Base-by-base conservation (phyloP, 805 yeast genomes). In the Kazachstania taianensis region DNA sequence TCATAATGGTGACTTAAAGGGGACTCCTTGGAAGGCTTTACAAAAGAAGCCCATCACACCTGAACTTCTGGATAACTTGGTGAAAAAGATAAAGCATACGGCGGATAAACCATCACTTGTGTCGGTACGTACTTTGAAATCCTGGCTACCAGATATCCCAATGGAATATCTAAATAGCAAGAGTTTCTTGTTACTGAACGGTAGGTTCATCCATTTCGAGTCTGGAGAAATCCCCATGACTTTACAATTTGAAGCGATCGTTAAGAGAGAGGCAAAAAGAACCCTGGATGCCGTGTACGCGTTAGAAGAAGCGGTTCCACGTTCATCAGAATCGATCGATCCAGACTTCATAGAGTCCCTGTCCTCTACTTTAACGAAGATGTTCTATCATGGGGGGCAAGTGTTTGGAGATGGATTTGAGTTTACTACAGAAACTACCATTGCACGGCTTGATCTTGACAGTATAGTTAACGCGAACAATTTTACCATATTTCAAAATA, bases 181-280 rank as follows among this genome's bases (percentile, higher is more conserved):
- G 19, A 49, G 66, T 2, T 69, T 67, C 38, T 32, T 77, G 7
- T 48, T 73, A 7, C 45, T 75, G 17, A 76, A 76, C 46, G 81
- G 85, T 10, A 66, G 85, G 44, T 51, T 51, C 54, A 61, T 68
- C 36, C 66, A 52, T 44, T 59, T 59, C 20, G 61, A 41, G 38
- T 43, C 31, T n/a, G 51, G 36, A 30, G 56, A 35, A 44, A 49
- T 38, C 4, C 46, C 45, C 14, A 37, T 51, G 12, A 36, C 41
- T 0, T 41, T 43, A 1, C 62, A 65, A 3, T 46, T 74, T 25
- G 57, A 57, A 7, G 51, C 55, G 15, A 52, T 78, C 2, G 42
- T 69, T 2, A 63, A 63, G 5, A 65, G 66, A 42, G 86, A 80
- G 44, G 48, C 61, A 1, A 49, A 55, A 4, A 64, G 69, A 38